Evolutionary conservation across 164 flowering plant genomes (phyloP), one percentile per base, ranked within the genome.

Genomic region (Taxillus chinensis): DNA sequence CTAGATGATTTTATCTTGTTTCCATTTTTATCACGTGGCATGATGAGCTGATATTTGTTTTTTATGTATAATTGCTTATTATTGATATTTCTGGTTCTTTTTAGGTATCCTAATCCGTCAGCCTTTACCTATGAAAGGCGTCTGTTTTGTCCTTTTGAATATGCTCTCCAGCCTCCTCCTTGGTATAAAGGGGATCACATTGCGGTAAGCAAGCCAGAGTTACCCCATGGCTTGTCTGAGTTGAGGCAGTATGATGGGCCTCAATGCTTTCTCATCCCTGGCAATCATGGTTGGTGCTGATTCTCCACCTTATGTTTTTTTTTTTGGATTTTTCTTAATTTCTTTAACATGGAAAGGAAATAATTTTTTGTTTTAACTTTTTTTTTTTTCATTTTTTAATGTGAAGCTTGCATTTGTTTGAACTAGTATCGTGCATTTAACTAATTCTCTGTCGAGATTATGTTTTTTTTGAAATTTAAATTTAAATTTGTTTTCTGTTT

Each of bases 21-120:
- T 64, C 10, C 16, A 14, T 43, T 27, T 51, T 50, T 57, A 61
- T 53, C 9, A 60, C 27, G 48, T 64, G 61, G 37, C 40, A 16
- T 48, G 63, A 52, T 62, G 9, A 27, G 27, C 27, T 17, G n/a
- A 27, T 61, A 10, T 57, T 42, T 37, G 41, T 17, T 17, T 38
- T 37, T 45, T 43, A 3, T 45, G 15, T 57, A 15, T 55, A 11
- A 57, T 49, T 15, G 45, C 63, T 14, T 41, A 43, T n/a, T 64
- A 42, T 42, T 67, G 52, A 50, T 49, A 13, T 64, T 39, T 12
- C 55, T 5, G 16, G 60, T 63, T 45, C 61, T 45, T 70, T 68
- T 11, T 73, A 95, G 99, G 73, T 95, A 95, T 57, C 99, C 99
- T 41, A 95, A 95, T 84, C 99, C 99, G 59, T 95, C 99, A 59